These are phyloP conservation scores for Aspergillus cristatus DNA, from an alignment of 495 filamentous ascomycete genomes.

Conservation along the genomic window DNA sequence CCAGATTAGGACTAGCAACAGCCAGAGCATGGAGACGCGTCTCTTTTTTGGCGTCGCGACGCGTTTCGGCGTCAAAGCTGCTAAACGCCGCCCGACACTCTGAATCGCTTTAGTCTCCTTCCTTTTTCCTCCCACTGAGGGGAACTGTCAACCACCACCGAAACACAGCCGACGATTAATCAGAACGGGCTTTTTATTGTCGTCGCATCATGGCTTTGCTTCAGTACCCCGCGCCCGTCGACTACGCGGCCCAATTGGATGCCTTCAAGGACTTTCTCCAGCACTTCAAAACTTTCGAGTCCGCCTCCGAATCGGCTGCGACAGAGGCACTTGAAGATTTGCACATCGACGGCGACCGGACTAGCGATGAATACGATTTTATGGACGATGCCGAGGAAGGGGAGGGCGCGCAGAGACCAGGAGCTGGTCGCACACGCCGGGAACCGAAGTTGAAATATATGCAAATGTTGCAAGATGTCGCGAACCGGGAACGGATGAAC, in stretches of 20 bases:
- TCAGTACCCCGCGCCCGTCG: constrained; percentile 61
- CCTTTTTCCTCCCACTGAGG: constrained; percentile 4
- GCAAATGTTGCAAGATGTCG: constrained; percentile 78
- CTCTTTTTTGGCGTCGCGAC: constrained; percentile 14
- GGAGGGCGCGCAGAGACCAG: constrained; percentile 31
- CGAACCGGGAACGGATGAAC: constrained; percentile 64
- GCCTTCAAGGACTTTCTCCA: constrained; percentile 83
- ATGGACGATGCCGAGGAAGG: constrained; percentile 75
- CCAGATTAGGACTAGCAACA: constrained; percentile 5
- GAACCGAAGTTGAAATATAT: constrained; percentile 79
- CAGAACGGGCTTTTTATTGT: constrained; percentile 8
- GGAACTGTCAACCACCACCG: constrained; percentile 6
- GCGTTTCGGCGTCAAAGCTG: background rate
- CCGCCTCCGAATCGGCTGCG: constrained; percentile 57
- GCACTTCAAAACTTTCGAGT: constrained; percentile 75
- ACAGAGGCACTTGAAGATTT: constrained; percentile 70
- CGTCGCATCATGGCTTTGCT: constrained; percentile 64
- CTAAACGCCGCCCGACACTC: background rate
- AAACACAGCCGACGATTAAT: constrained; percentile 11
- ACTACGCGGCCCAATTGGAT: constrained; percentile 78
- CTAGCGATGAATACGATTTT: constrained; percentile 92
- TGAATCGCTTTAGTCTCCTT: no score
- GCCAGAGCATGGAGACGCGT: constrained; percentile 14
- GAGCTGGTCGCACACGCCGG: constrained; percentile 27
- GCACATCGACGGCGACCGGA: constrained; percentile 76